Base-by-base conservation (phyloP, 2,329 filamentous ascomycete genomes). In the Cercospora berteroae region DNA sequence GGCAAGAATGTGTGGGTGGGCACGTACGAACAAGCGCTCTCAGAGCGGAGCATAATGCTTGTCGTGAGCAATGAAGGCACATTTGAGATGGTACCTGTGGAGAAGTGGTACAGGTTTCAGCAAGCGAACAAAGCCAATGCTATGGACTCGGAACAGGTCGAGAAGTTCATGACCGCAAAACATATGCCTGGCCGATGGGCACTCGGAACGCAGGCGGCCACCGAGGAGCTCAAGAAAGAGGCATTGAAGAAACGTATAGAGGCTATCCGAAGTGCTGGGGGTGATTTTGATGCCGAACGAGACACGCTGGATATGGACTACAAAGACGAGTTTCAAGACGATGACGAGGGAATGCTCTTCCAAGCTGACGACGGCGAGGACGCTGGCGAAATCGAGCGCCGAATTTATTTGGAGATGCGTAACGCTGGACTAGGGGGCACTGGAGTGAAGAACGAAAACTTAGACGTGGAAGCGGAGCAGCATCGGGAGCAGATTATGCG, bases 1-100 rank as follows among this genome's bases (percentile, higher is more conserved):
- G 93, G 93, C 71, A 97, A 94, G 79, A 94, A 97, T 74, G 91
- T 92, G 2, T 98, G 94, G 93, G 89, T 95, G 36, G 95, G 94
- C 55, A 91, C 89, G 65, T 97, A 98, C 74, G 91, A 98, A 74
- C 90, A 91, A 27, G 92, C 93, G 18, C 85, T 98, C 42, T 97
- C 94, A 0, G 90, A 94, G 74, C 85, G 83, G 1, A 89, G 92
- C 61, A 92, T 93, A 60, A 90, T 96, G 71, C 90, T 96, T 63
- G 86, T 94, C 44, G 85, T 92, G 52, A 90, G 93, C 36, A 86
- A 88, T 42, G 85, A 88, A 9, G 84, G 84, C 1, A 88, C 74
- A 12, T 95, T 96, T 77, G 89, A 89, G 67, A 91, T 98, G 88
- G 85, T 97, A 2, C 96, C 96, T 0, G 81, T 98, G 18, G 94